Base-by-base conservation (phyloP, 345 rosid species). In the Gossypium turneri region DNA sequence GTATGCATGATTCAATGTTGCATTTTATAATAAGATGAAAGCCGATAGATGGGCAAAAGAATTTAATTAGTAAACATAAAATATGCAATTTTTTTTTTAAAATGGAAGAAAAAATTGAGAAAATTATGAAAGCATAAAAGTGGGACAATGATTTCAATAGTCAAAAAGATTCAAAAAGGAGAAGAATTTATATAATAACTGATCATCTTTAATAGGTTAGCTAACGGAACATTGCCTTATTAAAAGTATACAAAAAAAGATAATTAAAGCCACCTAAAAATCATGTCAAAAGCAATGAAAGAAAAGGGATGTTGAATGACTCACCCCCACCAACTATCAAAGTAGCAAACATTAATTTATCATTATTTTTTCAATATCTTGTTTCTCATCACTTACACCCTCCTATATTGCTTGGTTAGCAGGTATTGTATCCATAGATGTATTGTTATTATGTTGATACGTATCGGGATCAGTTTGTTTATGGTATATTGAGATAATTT, bases 121-220 rank as follows among this genome's bases (percentile, higher is more conserved):
- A 51, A 16, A 27, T 27, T 64, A 24, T 59, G 64, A 25, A 25
- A 68, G 67, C 51, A 64, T 29, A 67, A 72, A 77, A 65, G 75
- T 60, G 69, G 69, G 75, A 34, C 73, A 73, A 73, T 79, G 72
- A 77, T 69, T 73, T 70, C 77, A 64, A 17, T 16, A 60, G 78
- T 84, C 63, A 79, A 84, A 81, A 79, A 73, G 80, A 57, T 43
- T 50, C 44, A 67, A 50, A n/a, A 58, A 57, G 70, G 47, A 48
- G 51, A 58, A 77, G 52, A 65, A 66, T 66, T 5, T 34, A 73
- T 59, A 70, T 75, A 75, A 53, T 20, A 67, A 81, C 55, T 74
- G 27, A 24, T 75, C 4, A 47, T 67, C 58, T 55, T 78, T 70
- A 55, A 0, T 43, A 64, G 43, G 71, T 66, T 60, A 71, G 77